These are phyloP conservation scores for Xylaria nigripes DNA, from an alignment of 495 filamentous ascomycete species.

Conservation along the genomic window DNA sequence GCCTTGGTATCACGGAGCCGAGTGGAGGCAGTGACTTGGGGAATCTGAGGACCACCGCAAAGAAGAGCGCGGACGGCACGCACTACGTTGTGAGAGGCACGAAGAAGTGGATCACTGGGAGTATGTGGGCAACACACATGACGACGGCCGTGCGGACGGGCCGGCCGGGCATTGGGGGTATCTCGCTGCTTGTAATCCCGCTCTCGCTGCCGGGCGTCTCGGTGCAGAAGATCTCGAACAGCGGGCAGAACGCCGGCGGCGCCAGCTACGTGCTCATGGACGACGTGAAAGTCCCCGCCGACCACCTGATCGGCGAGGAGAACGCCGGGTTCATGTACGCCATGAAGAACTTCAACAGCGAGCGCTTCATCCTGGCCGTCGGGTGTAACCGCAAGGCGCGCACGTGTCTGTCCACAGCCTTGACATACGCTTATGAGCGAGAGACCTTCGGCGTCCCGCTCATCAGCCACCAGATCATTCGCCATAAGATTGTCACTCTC, in stretches of 20 bases:
- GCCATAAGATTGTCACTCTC: slow-evolving; percentile 39
- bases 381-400: slow-evolving; percentile 39
- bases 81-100: slow-evolving; percentile 56
- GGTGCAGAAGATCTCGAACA: slow-evolving; percentile 19
- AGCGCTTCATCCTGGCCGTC: slow-evolving; percentile 38
- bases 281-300: slow-evolving; percentile 64
- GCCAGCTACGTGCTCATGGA: slow-evolving; percentile 55
- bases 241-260: slow-evolving; percentile 24
- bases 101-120: slow-evolving; percentile 71
- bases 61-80: slow-evolving; percentile 48
- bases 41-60: slow-evolving; percentile 54
- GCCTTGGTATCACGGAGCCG: slow-evolving; percentile 59
- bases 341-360: slow-evolving; percentile 53
- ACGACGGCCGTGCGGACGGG: slow-evolving; percentile 56
- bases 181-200: slow-evolving; percentile 46
- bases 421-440: slow-evolving; percentile 38
- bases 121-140: slow-evolving; percentile 57
- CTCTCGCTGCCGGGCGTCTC: slow-evolving; percentile 38
- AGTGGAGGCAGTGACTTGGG: slow-evolving; percentile 54
- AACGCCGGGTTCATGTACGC: slow-evolving; percentile 70
- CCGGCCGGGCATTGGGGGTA: slow-evolving; percentile 37
- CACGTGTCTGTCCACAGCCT: slow-evolving; percentile 40
- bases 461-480: slow-evolving; percentile 39
- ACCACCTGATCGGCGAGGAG: slow-evolving; percentile 63
- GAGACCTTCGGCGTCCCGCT: slow-evolving; percentile 41